Base-by-base conservation (phyloP, 208 protist genomes). In the Leishmania mexicana region DNA sequence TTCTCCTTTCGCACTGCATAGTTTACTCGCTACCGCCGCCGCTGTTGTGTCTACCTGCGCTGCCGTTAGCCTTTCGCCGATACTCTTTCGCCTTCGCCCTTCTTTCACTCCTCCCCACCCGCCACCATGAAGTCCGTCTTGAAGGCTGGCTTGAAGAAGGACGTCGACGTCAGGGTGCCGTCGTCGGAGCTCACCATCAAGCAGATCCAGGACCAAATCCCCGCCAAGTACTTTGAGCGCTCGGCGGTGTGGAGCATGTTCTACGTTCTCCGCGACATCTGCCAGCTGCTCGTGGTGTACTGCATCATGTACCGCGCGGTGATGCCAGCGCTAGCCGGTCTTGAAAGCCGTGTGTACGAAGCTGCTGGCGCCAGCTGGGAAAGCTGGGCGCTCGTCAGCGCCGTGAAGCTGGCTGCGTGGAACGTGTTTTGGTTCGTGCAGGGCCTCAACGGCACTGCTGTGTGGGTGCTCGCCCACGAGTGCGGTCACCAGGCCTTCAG, bases 401-500 rank as follows among this genome's bases (percentile, higher is more conserved):
- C 81, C 1, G 62, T 90, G 38, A 88, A 90, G 73, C 84, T 90
- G n/a, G 49, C 72, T 40, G 64, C 75, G 47, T 98, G 94, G 93
- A 87, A 80, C 53, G 67, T 83, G 42, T 98, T 94, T 75, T 97
- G 93, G 92, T 93, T 96, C 81, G 83, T 96, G 31, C 92, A 98
- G 81, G 96, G 97, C 58, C 80, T 96, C 38, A 96, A 91, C 82
- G 83, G 85, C 71, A 98, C 96, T 3, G 97, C 93, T 15, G 53
- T 99, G 1, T 99, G 98, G 97, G 96, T 99, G 11, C 57, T 99
- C 10, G 97, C 94, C 8, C 98, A 99, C 79, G 98, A 99, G 86
- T 99, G 98, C 83, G 98, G 98, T 42, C 98, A 99, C 83, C 90
- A 97, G 62, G 96, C 90, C 75, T 99, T 99, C 90, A 93, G 89